phyloP scores from a whole-genome alignment of 2,329 filamentous ascomycete genomes.

The Sporothrix luriei region DNA sequence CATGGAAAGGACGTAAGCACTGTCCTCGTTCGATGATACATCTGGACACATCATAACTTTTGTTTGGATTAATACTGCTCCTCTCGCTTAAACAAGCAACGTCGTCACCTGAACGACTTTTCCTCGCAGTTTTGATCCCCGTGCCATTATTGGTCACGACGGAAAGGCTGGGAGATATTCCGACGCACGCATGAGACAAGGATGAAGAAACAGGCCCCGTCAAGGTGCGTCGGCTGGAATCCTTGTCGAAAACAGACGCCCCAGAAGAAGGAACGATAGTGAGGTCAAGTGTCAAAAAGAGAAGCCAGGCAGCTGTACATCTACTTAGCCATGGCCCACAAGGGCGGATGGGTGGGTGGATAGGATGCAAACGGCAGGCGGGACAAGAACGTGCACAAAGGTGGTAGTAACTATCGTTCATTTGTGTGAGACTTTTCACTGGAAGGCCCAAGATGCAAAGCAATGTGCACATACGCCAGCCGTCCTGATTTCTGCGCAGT shows the following conservation, averaged over 20 bases:
- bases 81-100: neutral
- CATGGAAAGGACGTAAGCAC: neutral
- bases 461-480: neutral
- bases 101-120: neutral
- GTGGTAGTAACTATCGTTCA: slow-evolving; percentile 1
- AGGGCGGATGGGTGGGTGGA: slow-evolving; percentile 1
- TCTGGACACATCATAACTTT: neutral
- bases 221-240: slow-evolving; percentile 16
- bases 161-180: neutral
- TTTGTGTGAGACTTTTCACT: slow-evolving; percentile 20
- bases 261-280: neutral
- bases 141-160: slow-evolving; percentile 27
- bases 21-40: neutral
- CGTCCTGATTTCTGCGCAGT: slow-evolving; percentile 1
- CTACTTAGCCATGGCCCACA: neutral
- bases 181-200: neutral
- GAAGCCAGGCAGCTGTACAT: slow-evolving; percentile 19
- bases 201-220: neutral
- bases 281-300: neutral
- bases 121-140: neutral
- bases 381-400: neutral
- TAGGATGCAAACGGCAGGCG: slow-evolving; percentile 1
- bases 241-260: neutral
- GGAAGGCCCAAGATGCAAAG: neutral
- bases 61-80: neutral